These are phyloP conservation scores for Erucastrum elatum DNA, from an alignment of 345 rosid species.

Conservation along the genomic window DNA sequence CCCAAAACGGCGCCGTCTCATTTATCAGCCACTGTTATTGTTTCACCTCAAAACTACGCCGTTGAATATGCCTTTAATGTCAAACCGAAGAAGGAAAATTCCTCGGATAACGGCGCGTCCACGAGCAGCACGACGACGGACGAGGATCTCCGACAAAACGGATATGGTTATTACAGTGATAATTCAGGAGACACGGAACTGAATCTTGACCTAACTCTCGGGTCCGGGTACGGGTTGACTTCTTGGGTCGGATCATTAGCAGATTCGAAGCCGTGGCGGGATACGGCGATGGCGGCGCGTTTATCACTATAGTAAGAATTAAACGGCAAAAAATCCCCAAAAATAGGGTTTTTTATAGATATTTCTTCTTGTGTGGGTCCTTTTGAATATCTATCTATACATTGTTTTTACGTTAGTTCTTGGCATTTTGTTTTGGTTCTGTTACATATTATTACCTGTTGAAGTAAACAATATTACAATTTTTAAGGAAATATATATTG, in stretches of 20 bases:
- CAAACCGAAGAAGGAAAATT: slow-evolving; percentile 16
- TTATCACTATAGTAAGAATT: slow-evolving; percentile 25
- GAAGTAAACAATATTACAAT: no score
- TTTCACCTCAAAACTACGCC: slow-evolving; percentile 9
- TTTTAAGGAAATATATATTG: no score
- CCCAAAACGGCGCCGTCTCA: slow-evolving; percentile 21
- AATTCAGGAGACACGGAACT: slow-evolving; percentile 8
- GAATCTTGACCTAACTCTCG: slow-evolving; percentile 37
- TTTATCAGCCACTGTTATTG: neutral
- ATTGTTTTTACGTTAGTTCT: neutral
- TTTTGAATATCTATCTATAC: no score
- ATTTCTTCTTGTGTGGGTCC: no score
- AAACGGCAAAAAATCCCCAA: no score
- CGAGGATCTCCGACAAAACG: slow-evolving; percentile 35
- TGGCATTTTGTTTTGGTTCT: slow-evolving; percentile 5
- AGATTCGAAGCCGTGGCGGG: slow-evolving; percentile 31
- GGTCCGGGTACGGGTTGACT: slow-evolving; percentile 7
- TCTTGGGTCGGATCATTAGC: neutral
- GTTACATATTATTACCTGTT: neutral
- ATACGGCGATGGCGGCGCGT: slow-evolving; percentile 18
- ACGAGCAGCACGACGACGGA: slow-evolving; percentile 40
- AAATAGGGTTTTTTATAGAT: no score
- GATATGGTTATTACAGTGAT: slow-evolving; percentile 24
- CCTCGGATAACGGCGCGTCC: slow-evolving; percentile 28
- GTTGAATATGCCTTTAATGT: slow-evolving; percentile 19